These are phyloP conservation scores for Psilocybe azurescens DNA, from an alignment of 768 basidiomycete species.

Conservation along the genomic window DNA sequence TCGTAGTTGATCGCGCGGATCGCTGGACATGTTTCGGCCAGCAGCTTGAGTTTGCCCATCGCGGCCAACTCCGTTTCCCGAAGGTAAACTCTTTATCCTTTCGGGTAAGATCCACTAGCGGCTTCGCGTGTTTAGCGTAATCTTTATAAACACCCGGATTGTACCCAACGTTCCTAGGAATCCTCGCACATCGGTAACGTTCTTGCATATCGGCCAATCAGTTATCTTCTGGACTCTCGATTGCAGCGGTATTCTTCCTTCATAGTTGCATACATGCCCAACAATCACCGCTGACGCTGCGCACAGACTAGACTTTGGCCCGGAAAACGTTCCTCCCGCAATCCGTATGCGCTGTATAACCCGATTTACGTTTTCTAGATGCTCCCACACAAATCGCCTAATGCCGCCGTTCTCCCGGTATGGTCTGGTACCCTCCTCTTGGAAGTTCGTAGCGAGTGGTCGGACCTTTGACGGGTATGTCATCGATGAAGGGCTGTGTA, in stretches of 20 bases:
- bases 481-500: slow-evolving; percentile 16
- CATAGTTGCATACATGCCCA: slow-evolving; percentile 36
- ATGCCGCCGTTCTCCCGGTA: slow-evolving; percentile 19
- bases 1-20: slow-evolving; percentile 18
- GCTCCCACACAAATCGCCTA: background rate
- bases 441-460: slow-evolving; percentile 23
- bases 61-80: slow-evolving; percentile 23
- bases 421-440: slow-evolving; percentile 23
- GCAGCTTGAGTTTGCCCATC: slow-evolving; percentile 12
- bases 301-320: slow-evolving; percentile 25
- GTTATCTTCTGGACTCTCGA: slow-evolving; percentile 27
- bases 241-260: slow-evolving; percentile 34
- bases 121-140: slow-evolving; percentile 7
- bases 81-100: slow-evolving; percentile 34
- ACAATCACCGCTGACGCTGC: slow-evolving; percentile 9
- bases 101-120: slow-evolving; percentile 26
- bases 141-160: slow-evolving; percentile 31
- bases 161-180: slow-evolving; percentile 34
- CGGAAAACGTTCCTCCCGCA: background rate
- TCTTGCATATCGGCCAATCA: background rate
- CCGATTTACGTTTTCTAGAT: slow-evolving; percentile 5
- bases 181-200: slow-evolving; percentile 11
- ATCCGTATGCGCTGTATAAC: slow-evolving; percentile 24
- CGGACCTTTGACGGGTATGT: slow-evolving; percentile 29
- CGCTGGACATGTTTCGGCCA: slow-evolving; percentile 7